Percentiles rank a stretch among this genome's conserved stretches.
Conservation (phyloP, 106 monocot genomes). For the Alisma plantagoaquatica region DNA sequence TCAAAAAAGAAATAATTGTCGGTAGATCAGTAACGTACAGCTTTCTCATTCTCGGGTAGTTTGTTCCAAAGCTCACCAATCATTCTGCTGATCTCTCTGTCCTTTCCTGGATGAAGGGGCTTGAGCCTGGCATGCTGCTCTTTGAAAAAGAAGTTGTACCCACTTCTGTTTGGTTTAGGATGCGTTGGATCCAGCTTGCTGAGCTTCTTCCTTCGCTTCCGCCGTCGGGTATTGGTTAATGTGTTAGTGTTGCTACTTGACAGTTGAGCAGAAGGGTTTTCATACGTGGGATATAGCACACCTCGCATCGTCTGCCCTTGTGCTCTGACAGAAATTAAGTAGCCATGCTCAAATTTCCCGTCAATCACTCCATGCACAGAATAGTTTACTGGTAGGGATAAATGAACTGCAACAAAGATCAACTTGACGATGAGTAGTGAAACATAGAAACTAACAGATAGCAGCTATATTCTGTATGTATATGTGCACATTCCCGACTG, state of each 20-base stretch:
- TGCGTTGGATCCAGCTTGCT: conserved; percentile 51
- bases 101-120: conserved; percentile 50
- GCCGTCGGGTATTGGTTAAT: conserved; percentile 4
- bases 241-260: background rate
- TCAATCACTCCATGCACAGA: conserved; percentile 48
- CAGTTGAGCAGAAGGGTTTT: conserved; percentile 14
- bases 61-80: conserved; percentile 74
- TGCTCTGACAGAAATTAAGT: conserved; percentile 42
- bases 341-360: conserved; percentile 71
- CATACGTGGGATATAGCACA: conserved; percentile 33
- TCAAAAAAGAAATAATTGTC: background rate
- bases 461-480: too few species aligned
- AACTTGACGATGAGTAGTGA: too few species aligned
- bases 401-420: conserved; percentile 11
- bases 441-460: too few species aligned
- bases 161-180: conserved; percentile 74
- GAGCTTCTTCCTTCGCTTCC: conserved; percentile 44
- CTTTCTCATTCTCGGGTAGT: conserved; percentile 47
- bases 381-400: conserved; percentile 10
- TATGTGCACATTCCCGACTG: too few species aligned
- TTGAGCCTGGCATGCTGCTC: conserved; percentile 73
- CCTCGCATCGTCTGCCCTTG: conserved; percentile 40
- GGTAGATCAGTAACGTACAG: conserved; percentile 17
- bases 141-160: conserved; percentile 78
- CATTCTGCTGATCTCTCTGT: conserved; percentile 62